Percentiles rank a stretch among this genome's conserved stretches.
Conservation (phyloP, 352 stramenopile species). For the Globisporangium okanoganense region DNA sequence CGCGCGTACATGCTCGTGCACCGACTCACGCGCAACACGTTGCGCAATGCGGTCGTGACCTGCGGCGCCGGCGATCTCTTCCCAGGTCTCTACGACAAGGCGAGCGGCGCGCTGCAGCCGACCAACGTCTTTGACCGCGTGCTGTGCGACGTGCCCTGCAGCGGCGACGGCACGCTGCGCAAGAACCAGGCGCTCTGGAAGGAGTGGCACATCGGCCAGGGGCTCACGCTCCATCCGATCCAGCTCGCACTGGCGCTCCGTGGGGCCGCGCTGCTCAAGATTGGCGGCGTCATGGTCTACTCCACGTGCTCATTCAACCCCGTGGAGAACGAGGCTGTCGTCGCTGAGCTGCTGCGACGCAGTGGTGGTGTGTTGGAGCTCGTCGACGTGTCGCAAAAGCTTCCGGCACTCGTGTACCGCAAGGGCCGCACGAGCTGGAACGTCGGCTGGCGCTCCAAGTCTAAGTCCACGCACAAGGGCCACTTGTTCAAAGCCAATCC, state of each 20-base stretch:
- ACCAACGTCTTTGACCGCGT: slow-evolving; percentile 97
- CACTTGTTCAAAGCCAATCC: slow-evolving; percentile 47
- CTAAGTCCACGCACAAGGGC: slow-evolving; percentile 79
- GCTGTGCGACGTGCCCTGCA: slow-evolving; percentile 98
- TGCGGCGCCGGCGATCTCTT: slow-evolving; percentile 92
- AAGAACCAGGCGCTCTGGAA: slow-evolving; percentile 96
- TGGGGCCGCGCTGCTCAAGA: slow-evolving; percentile 86
- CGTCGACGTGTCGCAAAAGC: slow-evolving; percentile 69
- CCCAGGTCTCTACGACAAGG: slow-evolving; percentile 79
- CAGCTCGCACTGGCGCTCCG: slow-evolving; percentile 93
- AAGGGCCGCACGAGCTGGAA: slow-evolving; percentile 57
- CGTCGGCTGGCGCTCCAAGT: slow-evolving; percentile 86
- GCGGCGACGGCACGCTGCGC: slow-evolving; percentile 96
- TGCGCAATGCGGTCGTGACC: slow-evolving; percentile 90
- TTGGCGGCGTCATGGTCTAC: slow-evolving; percentile 93
- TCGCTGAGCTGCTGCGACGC: slow-evolving; percentile 91
- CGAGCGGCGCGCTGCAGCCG: slow-evolving; percentile 24
- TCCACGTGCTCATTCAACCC: slow-evolving; percentile 98
- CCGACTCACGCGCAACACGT: slow-evolving; percentile 84
- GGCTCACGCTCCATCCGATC: slow-evolving; percentile 90
- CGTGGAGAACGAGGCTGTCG: slow-evolving; percentile 98
- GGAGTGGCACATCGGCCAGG: slow-evolving; percentile 91
- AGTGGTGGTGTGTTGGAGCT: slow-evolving; percentile 87
- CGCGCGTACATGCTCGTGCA: slow-evolving; percentile 98
- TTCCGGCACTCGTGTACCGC: slow-evolving; percentile 55